Percentiles rank a stretch among this genome's conserved stretches.
phyloP scores from a whole-genome alignment of 2,329 filamentous ascomycete genomes.

The Microdochium nivale region DNA sequence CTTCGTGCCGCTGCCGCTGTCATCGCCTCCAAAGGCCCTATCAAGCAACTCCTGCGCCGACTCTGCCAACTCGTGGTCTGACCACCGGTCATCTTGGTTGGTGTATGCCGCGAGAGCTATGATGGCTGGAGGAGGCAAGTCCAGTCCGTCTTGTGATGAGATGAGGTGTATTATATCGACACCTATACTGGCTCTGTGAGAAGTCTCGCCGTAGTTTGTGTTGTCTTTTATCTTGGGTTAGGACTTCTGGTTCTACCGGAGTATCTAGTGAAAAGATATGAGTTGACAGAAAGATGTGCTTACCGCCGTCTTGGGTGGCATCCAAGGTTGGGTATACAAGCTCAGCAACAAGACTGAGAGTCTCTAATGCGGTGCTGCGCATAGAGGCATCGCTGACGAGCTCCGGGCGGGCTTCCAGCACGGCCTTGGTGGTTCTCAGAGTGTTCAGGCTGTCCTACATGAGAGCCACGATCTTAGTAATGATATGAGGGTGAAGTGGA shows the following conservation, averaged over 20 bases:
- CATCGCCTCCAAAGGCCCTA: conserved; percentile 13
- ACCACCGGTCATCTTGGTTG: conserved; percentile 26
- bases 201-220: background rate
- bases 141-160: background rate
- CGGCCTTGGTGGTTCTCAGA: background rate
- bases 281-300: background rate
- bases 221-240: background rate
- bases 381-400: background rate
- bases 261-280: background rate
- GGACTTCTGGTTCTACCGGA: background rate
- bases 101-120: conserved; percentile 10
- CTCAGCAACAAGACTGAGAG: background rate
- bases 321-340: background rate
- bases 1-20: background rate
- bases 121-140: background rate
- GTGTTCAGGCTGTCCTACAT: background rate
- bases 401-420: background rate
- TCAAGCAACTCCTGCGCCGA: conserved; percentile 23
- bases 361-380: background rate
- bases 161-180: background rate
- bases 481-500: background rate
- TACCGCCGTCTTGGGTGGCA: background rate
- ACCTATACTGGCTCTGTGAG: background rate
- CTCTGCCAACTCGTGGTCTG: conserved; percentile 19
- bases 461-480: background rate